A percentile compares a stretch with the other conserved stretches of the same genome.
phyloP scores from a whole-genome alignment of 371 early-diverging fungal species.

The Mortierella sp. region DNA sequence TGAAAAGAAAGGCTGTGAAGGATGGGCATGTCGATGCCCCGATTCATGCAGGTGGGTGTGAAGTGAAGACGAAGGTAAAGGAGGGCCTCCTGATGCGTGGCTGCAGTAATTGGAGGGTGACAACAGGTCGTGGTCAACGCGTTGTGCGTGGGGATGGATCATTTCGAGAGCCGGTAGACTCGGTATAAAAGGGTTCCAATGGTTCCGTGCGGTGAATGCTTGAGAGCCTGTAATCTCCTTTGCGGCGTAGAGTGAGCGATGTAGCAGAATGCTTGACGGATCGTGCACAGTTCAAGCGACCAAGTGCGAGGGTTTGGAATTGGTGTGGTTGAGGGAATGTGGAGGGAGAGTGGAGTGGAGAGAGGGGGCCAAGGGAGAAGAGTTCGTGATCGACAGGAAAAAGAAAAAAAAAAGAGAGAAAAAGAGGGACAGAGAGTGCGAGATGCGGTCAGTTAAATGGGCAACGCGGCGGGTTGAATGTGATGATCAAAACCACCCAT shows the following conservation, averaged over 20 bases:
- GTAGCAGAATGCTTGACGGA: too few species aligned
- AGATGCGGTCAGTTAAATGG: constrained; percentile 1
- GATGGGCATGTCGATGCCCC: neutral
- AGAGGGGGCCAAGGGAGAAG: neutral
- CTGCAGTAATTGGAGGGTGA: too few species aligned
- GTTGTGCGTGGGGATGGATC: too few species aligned
- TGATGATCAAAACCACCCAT: neutral
- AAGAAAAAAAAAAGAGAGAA: neutral
- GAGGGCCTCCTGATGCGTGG: too few species aligned
- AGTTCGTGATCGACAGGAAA: constrained; percentile 9
- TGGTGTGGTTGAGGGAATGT: neutral
- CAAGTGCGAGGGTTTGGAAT: too few species aligned
- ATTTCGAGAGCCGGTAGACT: too few species aligned
- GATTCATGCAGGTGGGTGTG: too few species aligned
- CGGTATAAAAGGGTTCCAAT: too few species aligned
- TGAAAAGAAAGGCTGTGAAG: neutral
- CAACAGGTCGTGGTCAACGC: too few species aligned
- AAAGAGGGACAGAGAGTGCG: neutral
- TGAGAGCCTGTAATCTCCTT: neutral
- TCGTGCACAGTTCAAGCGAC: too few species aligned
- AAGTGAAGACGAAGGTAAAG: too few species aligned
- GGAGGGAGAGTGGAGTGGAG: neutral
- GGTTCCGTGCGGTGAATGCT: too few species aligned
- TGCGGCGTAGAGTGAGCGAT: neutral
- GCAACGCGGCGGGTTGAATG: neutral